Evolutionary conservation across 352 stramenopile species (phyloP).

Genomic region (Globisporangium nunn): DNA sequence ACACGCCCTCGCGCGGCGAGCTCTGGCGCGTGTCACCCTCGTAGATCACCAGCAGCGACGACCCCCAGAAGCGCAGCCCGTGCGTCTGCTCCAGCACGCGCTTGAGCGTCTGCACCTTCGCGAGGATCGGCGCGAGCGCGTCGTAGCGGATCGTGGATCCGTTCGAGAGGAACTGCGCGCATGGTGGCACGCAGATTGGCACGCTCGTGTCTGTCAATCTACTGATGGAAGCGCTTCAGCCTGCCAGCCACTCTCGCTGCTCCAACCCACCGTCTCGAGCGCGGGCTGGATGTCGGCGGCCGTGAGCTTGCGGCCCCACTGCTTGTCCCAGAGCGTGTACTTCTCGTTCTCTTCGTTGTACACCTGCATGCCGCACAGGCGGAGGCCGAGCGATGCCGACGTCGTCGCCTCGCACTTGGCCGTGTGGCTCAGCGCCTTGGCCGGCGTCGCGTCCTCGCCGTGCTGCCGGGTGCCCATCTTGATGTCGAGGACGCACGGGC

Average conservation of each 20-base stretch:
- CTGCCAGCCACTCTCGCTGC: not conserved
- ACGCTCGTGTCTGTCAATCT: not conserved
- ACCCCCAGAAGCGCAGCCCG: constrained; percentile 67
- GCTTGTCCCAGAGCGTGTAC: constrained; percentile 77
- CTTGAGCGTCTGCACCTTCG: constrained; percentile 39
- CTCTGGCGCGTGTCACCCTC: constrained; percentile 43
- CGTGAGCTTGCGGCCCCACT: constrained; percentile 58
- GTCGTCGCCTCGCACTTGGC: constrained; percentile 73
- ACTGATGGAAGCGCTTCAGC: not conserved
- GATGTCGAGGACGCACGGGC: constrained; percentile 71
- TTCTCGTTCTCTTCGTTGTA: constrained; percentile 47
- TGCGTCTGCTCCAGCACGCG: constrained; percentile 30
- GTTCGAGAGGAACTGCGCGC: constrained; percentile 53
- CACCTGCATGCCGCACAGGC: constrained; percentile 79
- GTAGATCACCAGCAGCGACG: constrained; percentile 70
- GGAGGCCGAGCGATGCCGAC: constrained; percentile 53
- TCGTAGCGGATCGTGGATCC: constrained; percentile 31
- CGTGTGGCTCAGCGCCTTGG: constrained; percentile 62
- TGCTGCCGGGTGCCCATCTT: constrained; percentile 81
- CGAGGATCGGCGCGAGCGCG: constrained; percentile 32
- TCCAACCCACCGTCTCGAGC: constrained; percentile 37
- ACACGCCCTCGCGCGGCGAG: constrained; percentile 30
- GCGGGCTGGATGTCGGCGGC: constrained; percentile 51
- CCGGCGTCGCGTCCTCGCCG: constrained; percentile 53
- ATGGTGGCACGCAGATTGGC: not conserved